A percentile compares a stretch with the other conserved stretches of the same genome.
Evolutionary conservation across 768 basidiomycete species (phyloP).

Genomic region (Mycena galopus): DNA sequence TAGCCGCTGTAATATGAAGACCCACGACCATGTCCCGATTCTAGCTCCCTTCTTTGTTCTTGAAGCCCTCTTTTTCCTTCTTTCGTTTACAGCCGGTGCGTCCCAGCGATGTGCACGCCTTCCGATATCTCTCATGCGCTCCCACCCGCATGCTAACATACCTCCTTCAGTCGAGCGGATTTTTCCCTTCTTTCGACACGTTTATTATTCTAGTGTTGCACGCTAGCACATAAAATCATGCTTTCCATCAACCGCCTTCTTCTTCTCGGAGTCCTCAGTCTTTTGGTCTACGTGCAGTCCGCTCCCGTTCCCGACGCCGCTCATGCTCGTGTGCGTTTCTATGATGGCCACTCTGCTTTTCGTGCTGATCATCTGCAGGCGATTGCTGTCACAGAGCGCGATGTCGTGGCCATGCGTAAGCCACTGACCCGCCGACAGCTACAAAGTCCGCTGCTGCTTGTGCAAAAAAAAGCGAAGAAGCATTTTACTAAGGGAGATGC

Average conservation of each 20-base stretch:
- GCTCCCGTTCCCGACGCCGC: slow-evolving; percentile 1
- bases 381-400: background rate
- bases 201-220: slow-evolving; percentile 3
- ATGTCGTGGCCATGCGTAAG: background rate
- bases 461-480: background rate
- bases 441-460: too few species aligned
- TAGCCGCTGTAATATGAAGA: too few species aligned
- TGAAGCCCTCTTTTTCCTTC: background rate
- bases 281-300: slow-evolving; percentile 10
- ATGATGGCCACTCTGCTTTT: background rate
- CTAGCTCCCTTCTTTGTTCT: too few species aligned
- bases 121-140: background rate
- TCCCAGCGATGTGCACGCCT: background rate
- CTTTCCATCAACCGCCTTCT: slow-evolving; percentile 15
- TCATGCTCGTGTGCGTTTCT: slow-evolving; percentile 4
- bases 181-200: slow-evolving; percentile 5
- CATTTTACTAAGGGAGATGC: background rate
- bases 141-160: background rate
- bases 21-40: too few species aligned
- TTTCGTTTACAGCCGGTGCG: background rate
- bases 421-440: background rate
- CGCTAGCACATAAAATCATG: slow-evolving; percentile 7
- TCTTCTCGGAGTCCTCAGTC: slow-evolving; percentile 15
- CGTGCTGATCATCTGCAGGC: background rate
- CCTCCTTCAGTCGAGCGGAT: slow-evolving; percentile 2